Evolutionary conservation across 768 basidiomycete genomes (phyloP).

Genomic region (Tremella yokohamensis): DNA sequence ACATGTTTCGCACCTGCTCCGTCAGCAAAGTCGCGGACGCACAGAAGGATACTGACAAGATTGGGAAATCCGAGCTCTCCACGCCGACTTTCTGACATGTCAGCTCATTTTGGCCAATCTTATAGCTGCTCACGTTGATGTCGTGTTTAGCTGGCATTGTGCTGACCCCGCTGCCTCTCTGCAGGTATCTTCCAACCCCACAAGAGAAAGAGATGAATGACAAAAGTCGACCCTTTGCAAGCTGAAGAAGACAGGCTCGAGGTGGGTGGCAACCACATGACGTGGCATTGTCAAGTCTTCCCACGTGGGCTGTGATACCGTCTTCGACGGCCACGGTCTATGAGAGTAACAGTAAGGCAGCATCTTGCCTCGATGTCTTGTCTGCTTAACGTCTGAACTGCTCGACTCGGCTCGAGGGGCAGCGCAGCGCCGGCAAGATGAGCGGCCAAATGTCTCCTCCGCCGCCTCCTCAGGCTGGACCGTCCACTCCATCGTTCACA

Average conservation of each 20-base stretch:
- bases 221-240: too few relatives aligned
- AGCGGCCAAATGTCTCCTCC: too few relatives aligned
- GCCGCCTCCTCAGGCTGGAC: too few relatives aligned
- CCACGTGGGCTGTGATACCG: not conserved
- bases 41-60: conserved; percentile 37
- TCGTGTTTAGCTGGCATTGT: conserved; percentile 48
- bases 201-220: not conserved
- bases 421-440: too few relatives aligned
- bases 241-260: not conserved
- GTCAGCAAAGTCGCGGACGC: not conserved
- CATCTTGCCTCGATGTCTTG: too few relatives aligned
- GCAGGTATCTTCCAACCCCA: too few relatives aligned
- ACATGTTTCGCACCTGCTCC: conserved; percentile 50
- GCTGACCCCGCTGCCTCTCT: not conserved
- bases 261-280: not conserved
- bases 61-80: conserved; percentile 50
- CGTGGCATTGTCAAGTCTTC: too few relatives aligned
- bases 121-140: conserved; percentile 42
- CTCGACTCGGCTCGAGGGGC: too few relatives aligned
- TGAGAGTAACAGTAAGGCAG: too few relatives aligned
- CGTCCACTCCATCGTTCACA: too few relatives aligned
- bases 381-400: too few relatives aligned
- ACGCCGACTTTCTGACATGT: conserved; percentile 47
- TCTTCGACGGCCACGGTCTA: too few relatives aligned
- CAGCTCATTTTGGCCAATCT: not conserved